A percentile compares a stretch with the other conserved stretches of the same genome.
These are phyloP conservation scores for Neurospora sp. DNA, from an alignment of 2,329 filamentous ascomycete species.

Conservation along the genomic window DNA sequence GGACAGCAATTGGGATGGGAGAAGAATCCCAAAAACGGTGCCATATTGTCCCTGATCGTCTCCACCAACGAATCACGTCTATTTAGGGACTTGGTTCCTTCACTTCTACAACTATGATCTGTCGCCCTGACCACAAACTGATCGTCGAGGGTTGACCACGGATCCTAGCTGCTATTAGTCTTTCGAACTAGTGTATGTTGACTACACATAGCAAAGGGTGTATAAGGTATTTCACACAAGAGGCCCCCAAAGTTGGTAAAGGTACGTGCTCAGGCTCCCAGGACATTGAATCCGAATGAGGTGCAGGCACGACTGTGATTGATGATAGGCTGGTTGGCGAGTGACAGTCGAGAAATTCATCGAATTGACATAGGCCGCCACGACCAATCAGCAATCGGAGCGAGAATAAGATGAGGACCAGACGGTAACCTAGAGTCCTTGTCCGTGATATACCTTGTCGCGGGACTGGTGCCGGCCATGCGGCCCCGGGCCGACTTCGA, in stretches of 20 bases:
- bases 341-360: neutral
- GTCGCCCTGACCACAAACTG: neutral
- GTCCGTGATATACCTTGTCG: neutral
- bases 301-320: neutral
- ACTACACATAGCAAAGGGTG: neutral
- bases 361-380: neutral
- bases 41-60: neutral
- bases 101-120: neutral
- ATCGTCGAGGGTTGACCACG: neutral
- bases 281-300: neutral
- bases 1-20: neutral
- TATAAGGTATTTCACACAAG: neutral
- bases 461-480: neutral
- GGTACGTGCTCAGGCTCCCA: neutral
- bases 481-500: neutral
- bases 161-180: neutral
- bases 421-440: neutral
- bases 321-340: neutral
- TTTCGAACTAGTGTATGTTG: neutral
- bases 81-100: neutral
- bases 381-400: neutral
- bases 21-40: neutral
- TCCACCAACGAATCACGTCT: neutral
- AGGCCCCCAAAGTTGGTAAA: neutral
- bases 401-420: neutral